Percentiles rank a stretch among this genome's conserved stretches.
Conservation (phyloP, 1,139 yeast genomes). For the Sugiyamaella paludigena region DNA sequence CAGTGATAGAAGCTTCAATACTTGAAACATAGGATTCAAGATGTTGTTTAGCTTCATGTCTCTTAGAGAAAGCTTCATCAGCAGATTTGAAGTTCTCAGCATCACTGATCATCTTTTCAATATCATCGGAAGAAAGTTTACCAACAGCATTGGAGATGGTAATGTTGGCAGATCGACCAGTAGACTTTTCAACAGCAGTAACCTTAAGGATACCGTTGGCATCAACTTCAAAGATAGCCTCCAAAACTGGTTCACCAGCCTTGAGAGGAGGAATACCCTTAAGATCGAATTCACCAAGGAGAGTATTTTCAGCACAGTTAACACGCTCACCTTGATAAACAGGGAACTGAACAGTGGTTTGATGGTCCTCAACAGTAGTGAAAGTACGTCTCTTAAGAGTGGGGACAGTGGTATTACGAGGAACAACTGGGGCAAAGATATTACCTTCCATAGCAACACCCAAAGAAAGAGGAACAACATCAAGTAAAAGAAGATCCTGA, state of each 20-base stretch:
- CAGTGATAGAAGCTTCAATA: constrained; percentile 94
- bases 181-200: constrained; percentile 98
- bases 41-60: constrained; percentile 99
- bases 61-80: constrained; percentile 99
- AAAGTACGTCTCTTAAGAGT: constrained; percentile 99
- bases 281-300: constrained; percentile 99
- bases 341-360: constrained; percentile 99
- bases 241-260: constrained; percentile 99
- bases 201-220: constrained; percentile 99
- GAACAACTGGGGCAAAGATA: constrained; percentile 97
- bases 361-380: constrained; percentile 99
- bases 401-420: constrained; percentile 99
- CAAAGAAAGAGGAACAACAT: constrained; percentile 96
- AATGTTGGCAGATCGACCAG: constrained; percentile 99
- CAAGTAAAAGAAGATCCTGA: constrained; percentile 94
- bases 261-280: constrained; percentile 98
- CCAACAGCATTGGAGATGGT: constrained; percentile 99
- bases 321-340: constrained; percentile 99
- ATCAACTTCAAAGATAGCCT: constrained; percentile 98
- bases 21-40: constrained; percentile 98
- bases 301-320: constrained; percentile 98
- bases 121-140: constrained; percentile 96
- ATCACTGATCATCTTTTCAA: constrained; percentile 97
- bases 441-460: constrained; percentile 99
- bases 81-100: constrained; percentile 99